Evolutionary conservation across 257 asterid species (phyloP).

Genomic region (Plantago ovata): DNA sequence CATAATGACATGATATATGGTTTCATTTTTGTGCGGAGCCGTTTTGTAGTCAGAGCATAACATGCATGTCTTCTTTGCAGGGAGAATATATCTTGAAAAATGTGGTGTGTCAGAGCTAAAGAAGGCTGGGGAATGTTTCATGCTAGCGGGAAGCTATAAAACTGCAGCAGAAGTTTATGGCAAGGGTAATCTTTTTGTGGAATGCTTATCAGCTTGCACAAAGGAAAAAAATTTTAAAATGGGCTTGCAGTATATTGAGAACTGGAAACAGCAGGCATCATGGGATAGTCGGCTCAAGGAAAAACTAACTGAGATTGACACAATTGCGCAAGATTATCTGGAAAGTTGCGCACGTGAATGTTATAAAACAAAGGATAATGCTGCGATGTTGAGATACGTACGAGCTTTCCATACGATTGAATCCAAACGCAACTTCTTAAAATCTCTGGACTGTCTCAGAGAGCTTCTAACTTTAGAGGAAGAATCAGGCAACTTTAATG

Average conservation of each 20-base stretch:
- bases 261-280: conserved; percentile 43
- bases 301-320: conserved; percentile 22
- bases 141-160: conserved; percentile 36
- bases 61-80: conserved; percentile 22
- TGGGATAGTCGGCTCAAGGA: background rate
- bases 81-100: conserved; percentile 45
- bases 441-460: conserved; percentile 33
- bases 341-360: conserved; percentile 39
- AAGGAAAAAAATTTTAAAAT: conserved; percentile 38
- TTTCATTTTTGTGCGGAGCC: no score
- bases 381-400: conserved; percentile 42
- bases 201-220: conserved; percentile 49
- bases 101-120: conserved; percentile 34
- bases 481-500: conserved; percentile 45
- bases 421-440: conserved; percentile 42
- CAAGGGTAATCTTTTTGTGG: conserved; percentile 34
- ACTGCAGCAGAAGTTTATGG: conserved; percentile 48
- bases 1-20: no score
- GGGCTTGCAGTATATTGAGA: conserved; percentile 45
- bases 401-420: conserved; percentile 42
- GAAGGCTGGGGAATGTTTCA: conserved; percentile 66
- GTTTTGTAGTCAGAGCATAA: background rate
- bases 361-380: conserved; percentile 25
- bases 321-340: conserved; percentile 39
- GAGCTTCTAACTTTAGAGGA: conserved; percentile 50